Percentiles rank a stretch among this genome's conserved stretches.
These are phyloP conservation scores for Didymella glomerata DNA, from an alignment of 2,329 filamentous ascomycete genomes.

Conservation along the genomic window DNA sequence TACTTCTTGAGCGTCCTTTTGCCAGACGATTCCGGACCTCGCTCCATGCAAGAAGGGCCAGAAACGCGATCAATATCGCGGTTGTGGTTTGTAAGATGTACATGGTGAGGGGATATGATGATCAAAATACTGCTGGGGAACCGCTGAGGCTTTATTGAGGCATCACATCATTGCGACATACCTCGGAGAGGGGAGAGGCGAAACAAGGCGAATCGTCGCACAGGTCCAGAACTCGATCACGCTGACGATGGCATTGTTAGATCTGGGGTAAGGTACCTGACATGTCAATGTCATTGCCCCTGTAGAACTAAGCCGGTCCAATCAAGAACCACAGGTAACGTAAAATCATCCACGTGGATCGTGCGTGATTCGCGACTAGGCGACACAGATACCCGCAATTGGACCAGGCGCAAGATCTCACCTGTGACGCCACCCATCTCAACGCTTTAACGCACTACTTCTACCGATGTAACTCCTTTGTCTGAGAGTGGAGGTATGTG, in stretches of 20 bases:
- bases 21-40: constrained; percentile 27
- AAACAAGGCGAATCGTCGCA: constrained; percentile 12
- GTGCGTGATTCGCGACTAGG: constrained; percentile 3
- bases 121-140: not conserved
- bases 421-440: constrained; percentile 1
- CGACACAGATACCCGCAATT: constrained; percentile 8
- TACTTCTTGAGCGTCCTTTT: constrained; percentile 26
- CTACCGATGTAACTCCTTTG: not conserved
- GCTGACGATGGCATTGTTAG: constrained; percentile 17
- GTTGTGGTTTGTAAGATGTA: constrained; percentile 34
- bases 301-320: constrained; percentile 5
- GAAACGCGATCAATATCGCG: constrained; percentile 31
- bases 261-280: constrained; percentile 16
- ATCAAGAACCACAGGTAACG: constrained; percentile 7
- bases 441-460: not conserved
- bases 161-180: constrained; percentile 2
- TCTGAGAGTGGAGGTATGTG: not conserved
- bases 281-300: constrained; percentile 14
- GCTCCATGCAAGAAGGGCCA: constrained; percentile 31
- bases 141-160: not conserved
- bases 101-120: constrained; percentile 18
- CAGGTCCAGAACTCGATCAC: constrained; percentile 9
- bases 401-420: not conserved
- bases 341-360: constrained; percentile 4
- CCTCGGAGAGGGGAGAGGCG: constrained; percentile 5